Conservation (phyloP, 495 filamentous ascomycete genomes). For the Xylaria nigripes region DNA sequence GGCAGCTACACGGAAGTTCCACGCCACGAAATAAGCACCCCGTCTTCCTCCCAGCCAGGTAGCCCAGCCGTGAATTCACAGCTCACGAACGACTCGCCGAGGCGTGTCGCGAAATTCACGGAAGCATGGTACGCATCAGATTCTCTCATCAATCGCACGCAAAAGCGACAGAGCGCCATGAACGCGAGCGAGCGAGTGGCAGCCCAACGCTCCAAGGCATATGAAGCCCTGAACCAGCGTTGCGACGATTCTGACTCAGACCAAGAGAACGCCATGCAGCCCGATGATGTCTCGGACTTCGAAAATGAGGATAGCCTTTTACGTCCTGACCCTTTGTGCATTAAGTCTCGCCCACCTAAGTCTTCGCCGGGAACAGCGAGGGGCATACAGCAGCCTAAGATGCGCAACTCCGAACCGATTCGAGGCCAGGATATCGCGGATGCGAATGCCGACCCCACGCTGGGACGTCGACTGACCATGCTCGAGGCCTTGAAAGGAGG, state of each 20-base stretch:
- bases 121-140: slow-evolving; percentile 52
- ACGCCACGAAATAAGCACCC: slow-evolving; percentile 27
- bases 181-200: slow-evolving; percentile 34
- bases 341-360: slow-evolving; percentile 28
- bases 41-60: slow-evolving; percentile 25
- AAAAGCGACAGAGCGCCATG: slow-evolving; percentile 29
- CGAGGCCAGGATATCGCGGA: slow-evolving; percentile 30
- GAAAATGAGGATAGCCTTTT: slow-evolving; percentile 21
- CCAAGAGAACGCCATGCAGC: slow-evolving; percentile 28
- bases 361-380: slow-evolving; percentile 5
- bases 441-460: slow-evolving; percentile 13
- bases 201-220: slow-evolving; percentile 37
- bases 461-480: slow-evolving; percentile 2
- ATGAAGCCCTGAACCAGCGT: slow-evolving; percentile 37
- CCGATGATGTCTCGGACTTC: slow-evolving; percentile 13
- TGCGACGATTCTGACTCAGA: slow-evolving; percentile 39
- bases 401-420: no score
- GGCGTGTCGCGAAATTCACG: slow-evolving; percentile 53
- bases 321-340: slow-evolving; percentile 40
- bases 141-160: slow-evolving; percentile 45
- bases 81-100: slow-evolving; percentile 32
- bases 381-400: slow-evolving; percentile 11
- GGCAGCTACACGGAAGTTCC: slow-evolving; percentile 34
- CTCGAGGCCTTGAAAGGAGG: slow-evolving; percentile 15
- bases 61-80: slow-evolving; percentile 21